Conservation (phyloP, 305 asterid genomes). For the Euphrasia arctica region DNA sequence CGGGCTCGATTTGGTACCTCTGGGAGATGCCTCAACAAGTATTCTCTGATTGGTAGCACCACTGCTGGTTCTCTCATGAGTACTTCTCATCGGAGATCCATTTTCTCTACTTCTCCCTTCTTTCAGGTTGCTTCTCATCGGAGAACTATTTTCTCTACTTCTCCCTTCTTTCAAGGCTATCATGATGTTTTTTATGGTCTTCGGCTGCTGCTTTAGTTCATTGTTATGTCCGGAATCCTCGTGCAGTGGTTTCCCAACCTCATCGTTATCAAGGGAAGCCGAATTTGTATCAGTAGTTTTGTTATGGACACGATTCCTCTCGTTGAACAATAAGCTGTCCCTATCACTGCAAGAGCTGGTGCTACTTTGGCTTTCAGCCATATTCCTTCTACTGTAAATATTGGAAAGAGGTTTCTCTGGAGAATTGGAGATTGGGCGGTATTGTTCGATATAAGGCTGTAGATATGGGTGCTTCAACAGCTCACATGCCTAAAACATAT, state of each 20-base stretch:
- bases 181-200: slow-evolving; percentile 62
- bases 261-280: slow-evolving; percentile 43
- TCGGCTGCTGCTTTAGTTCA: slow-evolving; percentile 73
- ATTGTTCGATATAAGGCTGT: slow-evolving; percentile 72
- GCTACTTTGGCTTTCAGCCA: slow-evolving; percentile 91
- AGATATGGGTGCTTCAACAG: slow-evolving; percentile 86
- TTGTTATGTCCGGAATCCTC: slow-evolving; percentile 38
- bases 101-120: slow-evolving; percentile 82
- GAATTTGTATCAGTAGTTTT: slow-evolving; percentile 37
- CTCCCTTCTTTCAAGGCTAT: slow-evolving; percentile 84
- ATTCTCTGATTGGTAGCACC: slow-evolving; percentile 40
- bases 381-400: slow-evolving; percentile 43
- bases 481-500: slow-evolving; percentile 70
- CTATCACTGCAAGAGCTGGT: slow-evolving; percentile 92
- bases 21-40: slow-evolving; percentile 53
- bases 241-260: slow-evolving; percentile 34
- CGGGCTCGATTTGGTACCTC: slow-evolving; percentile 42
- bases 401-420: slow-evolving; percentile 45
- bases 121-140: slow-evolving; percentile 36
- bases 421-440: slow-evolving; percentile 50
- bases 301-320: slow-evolving; percentile 45
- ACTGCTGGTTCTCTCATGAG: slow-evolving; percentile 40
- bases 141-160: slow-evolving; percentile 77
- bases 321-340: slow-evolving; percentile 58
- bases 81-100: slow-evolving; percentile 76